Evolutionary conservation across 495 filamentous ascomycete genomes (phyloP), one percentile per base, ranked within the genome.

Genomic region (Pyrenula massariospora): DNA sequence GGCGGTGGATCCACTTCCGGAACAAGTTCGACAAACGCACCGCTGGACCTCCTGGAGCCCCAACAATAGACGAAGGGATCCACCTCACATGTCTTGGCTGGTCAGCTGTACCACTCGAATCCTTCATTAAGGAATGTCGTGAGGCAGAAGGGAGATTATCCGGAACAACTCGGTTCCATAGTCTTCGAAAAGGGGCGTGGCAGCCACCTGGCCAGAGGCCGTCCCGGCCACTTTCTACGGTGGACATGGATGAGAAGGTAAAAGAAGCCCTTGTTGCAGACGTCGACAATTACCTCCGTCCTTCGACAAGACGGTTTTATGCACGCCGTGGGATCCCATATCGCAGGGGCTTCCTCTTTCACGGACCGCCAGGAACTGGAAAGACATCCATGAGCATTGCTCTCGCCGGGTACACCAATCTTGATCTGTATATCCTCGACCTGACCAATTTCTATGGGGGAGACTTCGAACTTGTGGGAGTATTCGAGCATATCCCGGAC

Each of bases 311-410:
- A 20, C 55, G 62, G 36, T 77, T 67, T 67, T 76, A 76, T 58
- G 65, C 67, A 2, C 83, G 85, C 62, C 78, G 82, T 25, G 82
- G 82, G 22, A 80, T 87, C 59, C 83, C 84, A 0, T 89, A 87
- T 61, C 75, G 82, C 1, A 69, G 82, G 54, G 84, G 82, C 2
- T 82, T 82, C 58, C 67, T 87, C 0, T 76, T 88, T 36, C 76
- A 86, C 58, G 86, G 86, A 0, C 84, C 85, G 0, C 86, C 85
- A 2, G 86, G 86, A 1, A 87, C 84, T 0, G 84, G 84, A 2
- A 87, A 87, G 62, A 82, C 80, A 12, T 82, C 77, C 19, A 71
- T 85, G 19, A 79, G 79, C 10, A 76, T 78, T 25, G 82, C 84
- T 2, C 71, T 88, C 31, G 84, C 84, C 0, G 83, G 84, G 19